Evolutionary conservation across 2,329 filamentous ascomycete species (phyloP).

Genomic region (Sclerotinia trifoliorum): DNA sequence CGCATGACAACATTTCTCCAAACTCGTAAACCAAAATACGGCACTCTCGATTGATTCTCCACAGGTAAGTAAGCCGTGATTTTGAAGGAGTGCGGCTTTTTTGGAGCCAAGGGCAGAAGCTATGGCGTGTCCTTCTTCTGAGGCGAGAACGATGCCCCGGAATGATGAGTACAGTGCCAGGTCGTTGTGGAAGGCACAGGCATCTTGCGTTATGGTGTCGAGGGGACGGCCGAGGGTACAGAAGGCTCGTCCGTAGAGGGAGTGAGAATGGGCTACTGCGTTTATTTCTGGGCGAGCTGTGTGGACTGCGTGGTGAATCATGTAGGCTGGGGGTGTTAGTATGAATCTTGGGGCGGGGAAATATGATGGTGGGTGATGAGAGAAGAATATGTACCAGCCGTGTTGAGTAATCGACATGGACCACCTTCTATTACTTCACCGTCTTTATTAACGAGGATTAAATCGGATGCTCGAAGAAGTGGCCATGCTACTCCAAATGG

Average conservation of each 20-base stretch:
- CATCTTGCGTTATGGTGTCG: conserved; percentile 52
- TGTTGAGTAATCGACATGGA: conserved; percentile 37
- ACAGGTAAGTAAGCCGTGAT: conserved; percentile 55
- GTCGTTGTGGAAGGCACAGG: conserved; percentile 52
- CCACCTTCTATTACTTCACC: conserved; percentile 65
- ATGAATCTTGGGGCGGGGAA: no score
- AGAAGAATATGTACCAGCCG: conserved; percentile 32
- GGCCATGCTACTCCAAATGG: conserved; percentile 41
- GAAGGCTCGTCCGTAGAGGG: conserved; percentile 60
- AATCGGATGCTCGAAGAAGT: conserved; percentile 58
- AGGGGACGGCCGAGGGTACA: conserved; percentile 52
- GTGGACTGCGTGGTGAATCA: conserved; percentile 60
- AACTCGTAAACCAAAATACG: conserved; percentile 54
- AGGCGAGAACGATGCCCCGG: conserved; percentile 52
- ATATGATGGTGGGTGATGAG: no score
- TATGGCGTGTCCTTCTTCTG: conserved; percentile 52
- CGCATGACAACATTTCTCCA: conserved; percentile 50
- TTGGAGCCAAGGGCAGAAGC: conserved; percentile 47
- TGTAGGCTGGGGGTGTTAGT: conserved; percentile 45
- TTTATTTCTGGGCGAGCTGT: conserved; percentile 57
- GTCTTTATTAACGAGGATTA: conserved; percentile 63
- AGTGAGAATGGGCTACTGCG: conserved; percentile 58
- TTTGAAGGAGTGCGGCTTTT: conserved; percentile 54
- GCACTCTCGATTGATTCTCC: conserved; percentile 51
- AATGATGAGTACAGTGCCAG: conserved; percentile 46